Conservation (phyloP, 2,329 filamentous ascomycete genomes). For the Paracoccidioides brasiliensis region DNA sequence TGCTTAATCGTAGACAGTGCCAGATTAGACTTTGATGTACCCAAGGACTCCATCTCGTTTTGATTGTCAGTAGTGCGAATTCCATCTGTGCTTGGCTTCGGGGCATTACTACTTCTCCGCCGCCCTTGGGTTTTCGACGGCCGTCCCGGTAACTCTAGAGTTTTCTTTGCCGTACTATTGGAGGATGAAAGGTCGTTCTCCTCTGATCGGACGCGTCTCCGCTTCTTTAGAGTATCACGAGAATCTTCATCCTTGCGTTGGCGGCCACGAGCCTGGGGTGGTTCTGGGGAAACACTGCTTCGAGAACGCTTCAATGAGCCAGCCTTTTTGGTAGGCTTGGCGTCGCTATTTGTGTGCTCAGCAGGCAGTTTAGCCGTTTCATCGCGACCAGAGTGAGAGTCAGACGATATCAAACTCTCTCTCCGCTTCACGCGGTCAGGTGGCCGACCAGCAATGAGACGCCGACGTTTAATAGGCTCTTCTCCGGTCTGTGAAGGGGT, state of each 20-base stretch:
- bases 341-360: conserved; percentile 17
- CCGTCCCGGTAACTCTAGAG: conserved; percentile 11
- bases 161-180: conserved; percentile 21
- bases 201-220: conserved; percentile 29
- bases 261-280: conserved; percentile 23
- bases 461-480: conserved; percentile 26
- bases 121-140: conserved; percentile 12
- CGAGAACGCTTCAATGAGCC: conserved; percentile 29
- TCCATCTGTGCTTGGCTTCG: conserved; percentile 13
- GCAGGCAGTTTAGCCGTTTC: conserved; percentile 21
- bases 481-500: conserved; percentile 18
- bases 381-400: conserved; percentile 29
- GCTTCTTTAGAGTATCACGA: conserved; percentile 28
- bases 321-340: conserved; percentile 10
- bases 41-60: conserved; percentile 10
- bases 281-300: conserved; percentile 30
- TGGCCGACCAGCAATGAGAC: conserved; percentile 30
- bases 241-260: conserved; percentile 21
- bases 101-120: conserved; percentile 10
- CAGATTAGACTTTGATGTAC: conserved; percentile 11
- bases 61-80: conserved; percentile 8
- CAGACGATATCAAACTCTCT: conserved; percentile 28
- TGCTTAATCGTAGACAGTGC: conserved; percentile 18
- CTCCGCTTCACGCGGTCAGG: conserved; percentile 21
- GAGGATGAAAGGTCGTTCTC: conserved; percentile 21